Base-by-base conservation (phyloP, 2,329 filamentous ascomycete species). In the Aspergillus aculeatinus region DNA sequence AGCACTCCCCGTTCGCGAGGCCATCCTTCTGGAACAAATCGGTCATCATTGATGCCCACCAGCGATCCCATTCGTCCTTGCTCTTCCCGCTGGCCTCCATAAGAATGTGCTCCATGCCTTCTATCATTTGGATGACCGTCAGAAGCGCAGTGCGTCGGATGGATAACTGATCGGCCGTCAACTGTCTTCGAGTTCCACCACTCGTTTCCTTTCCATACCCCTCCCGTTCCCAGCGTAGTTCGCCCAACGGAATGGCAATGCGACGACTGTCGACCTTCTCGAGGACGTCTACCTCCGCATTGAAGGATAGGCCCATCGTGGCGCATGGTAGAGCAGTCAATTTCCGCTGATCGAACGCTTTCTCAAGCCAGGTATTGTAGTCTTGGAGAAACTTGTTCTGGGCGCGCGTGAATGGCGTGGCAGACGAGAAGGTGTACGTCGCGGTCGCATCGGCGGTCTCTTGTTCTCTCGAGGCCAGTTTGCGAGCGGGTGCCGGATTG, bases 21-120 rank as follows among this genome's bases (percentile, higher is more conserved):
- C 91, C 90, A 57, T 87, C 88, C 62, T 94, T 89, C 73, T 89
- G 87, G 71, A 96, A 83, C 70, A 97, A 77, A 75, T 95, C 89
- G 51, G 86, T 85, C 83, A 92, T 94, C 89, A 96, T 91, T 75
- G 89, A 91, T 47, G 88, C 87, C 78, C 90, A 87, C 93, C 93
- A 97, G 48, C 87, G 82, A 74, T 96, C 90, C 92, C 92, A 97
- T 77, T 97, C 93, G 67, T 96, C 92, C 71, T 90, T 87, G 69
- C 89, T 91, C 81, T 96, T 96, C 14, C 89, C 90, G 70, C 90
- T 96, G 50, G 87, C 86, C 69, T 96, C 90, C 67, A 90, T 86
- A 67, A 97, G 79, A 60, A 95, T 78, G 5, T 91, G 91, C 76
- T 97, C 93, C 68, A 97, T 79, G 63, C 89, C 89, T 72, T 95